Conservation (phyloP, 148 eudicot genomes). For the Rhododendron molle region DNA sequence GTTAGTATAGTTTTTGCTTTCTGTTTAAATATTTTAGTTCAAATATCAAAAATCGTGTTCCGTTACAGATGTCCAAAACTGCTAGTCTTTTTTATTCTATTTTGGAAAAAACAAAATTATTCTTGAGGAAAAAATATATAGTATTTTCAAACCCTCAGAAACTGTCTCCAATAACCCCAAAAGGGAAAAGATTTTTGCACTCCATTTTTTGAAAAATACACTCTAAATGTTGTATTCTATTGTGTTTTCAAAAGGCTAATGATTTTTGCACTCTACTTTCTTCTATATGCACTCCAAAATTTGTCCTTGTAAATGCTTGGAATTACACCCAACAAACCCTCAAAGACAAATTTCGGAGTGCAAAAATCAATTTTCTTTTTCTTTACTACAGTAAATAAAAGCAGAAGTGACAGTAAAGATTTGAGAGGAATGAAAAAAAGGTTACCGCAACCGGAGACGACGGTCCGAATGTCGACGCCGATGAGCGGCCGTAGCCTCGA, state of each 20-base stretch:
- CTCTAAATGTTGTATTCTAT: neutral
- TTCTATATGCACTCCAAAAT: neutral
- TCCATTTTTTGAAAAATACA: too few relatives aligned
- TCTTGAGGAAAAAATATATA: neutral
- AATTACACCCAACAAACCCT: neutral
- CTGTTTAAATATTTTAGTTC: neutral
- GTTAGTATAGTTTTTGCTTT: neutral
- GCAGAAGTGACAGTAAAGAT: neutral
- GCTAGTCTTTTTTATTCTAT: too few relatives aligned
- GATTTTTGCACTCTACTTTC: neutral
- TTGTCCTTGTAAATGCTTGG: neutral
- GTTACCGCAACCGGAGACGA: conserved; percentile 85
- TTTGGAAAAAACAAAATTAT: neutral
- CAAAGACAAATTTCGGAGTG: neutral
- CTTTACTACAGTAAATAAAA: neutral
- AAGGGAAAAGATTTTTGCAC: neutral
- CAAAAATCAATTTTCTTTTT: neutral
- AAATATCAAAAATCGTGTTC: neutral
- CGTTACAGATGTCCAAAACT: neutral
- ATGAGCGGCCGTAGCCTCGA: conserved; percentile 86
- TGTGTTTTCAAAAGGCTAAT: neutral
- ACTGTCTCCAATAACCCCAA: neutral
- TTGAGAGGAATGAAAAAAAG: neutral
- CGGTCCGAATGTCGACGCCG: conserved; percentile 70
- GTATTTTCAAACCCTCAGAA: neutral